phyloP scores from a whole-genome alignment of 1,284 basidiomycete genomes.

The Leccinum variabile region DNA sequence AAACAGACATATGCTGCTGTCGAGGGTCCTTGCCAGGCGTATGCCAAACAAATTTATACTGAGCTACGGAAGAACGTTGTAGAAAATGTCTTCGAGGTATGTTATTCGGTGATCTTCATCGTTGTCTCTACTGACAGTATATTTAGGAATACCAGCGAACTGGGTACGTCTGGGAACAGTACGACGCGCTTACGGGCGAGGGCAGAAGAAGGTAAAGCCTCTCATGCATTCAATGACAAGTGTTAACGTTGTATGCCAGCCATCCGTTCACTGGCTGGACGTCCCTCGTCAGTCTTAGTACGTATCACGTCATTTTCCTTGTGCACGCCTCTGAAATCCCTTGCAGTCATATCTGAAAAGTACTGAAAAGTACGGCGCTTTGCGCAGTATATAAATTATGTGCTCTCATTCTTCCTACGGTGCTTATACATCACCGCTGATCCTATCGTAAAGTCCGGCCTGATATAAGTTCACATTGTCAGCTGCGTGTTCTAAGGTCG shows the following conservation, averaged over 20 bases:
- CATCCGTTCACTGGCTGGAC: slow-evolving; percentile 96
- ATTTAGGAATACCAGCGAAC: slow-evolving; percentile 84
- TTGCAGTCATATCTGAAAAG: slow-evolving; percentile 57
- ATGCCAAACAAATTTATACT: slow-evolving; percentile 75
- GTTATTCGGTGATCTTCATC: neutral
- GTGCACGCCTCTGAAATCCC: slow-evolving; percentile 11
- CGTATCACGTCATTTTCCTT: slow-evolving; percentile 34
- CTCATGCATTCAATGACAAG: slow-evolving; percentile 4
- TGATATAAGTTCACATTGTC: neutral
- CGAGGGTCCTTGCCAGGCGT: slow-evolving; percentile 77
- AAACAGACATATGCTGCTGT: slow-evolving; percentile 72
- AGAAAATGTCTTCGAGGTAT: slow-evolving; percentile 81
- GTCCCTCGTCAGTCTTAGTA: slow-evolving; percentile 76
- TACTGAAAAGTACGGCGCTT: slow-evolving; percentile 38
- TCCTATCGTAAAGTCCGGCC: neutral
- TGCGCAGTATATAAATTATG: neutral
- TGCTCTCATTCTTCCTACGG: neutral
- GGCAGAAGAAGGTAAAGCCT: slow-evolving; percentile 73
- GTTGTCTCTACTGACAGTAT: slow-evolving; percentile 16
- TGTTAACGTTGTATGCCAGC: slow-evolving; percentile 41
- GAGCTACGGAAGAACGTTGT: slow-evolving; percentile 82
- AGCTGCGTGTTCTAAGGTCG: neutral
- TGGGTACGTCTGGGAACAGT: slow-evolving; percentile 96
- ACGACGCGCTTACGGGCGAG: slow-evolving; percentile 80
- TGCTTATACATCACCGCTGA: neutral